These are phyloP conservation scores for Schizophyllum commune DNA, from an alignment of 1,284 basidiomycete genomes.

Conservation along the genomic window DNA sequence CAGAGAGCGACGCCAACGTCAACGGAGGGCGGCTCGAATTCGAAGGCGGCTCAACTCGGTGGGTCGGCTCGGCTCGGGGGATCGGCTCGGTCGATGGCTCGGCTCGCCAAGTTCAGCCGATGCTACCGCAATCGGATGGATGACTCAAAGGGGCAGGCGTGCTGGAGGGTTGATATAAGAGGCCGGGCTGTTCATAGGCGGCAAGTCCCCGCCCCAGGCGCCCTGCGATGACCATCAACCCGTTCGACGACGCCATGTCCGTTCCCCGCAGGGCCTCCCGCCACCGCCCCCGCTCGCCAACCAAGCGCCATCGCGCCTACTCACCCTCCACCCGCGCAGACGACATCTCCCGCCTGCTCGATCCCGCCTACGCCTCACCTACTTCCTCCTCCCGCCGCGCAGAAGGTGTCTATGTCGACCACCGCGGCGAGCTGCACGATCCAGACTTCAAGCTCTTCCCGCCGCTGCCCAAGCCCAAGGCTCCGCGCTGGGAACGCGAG, in stretches of 20 bases:
- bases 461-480: constrained; percentile 20
- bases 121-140: neutral
- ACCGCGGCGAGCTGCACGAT: constrained; percentile 55
- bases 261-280: neutral
- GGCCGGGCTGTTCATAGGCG: neutral
- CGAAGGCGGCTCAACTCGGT: neutral
- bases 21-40: neutral
- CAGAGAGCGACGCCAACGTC: too few relatives aligned
- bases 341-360: constrained; percentile 55
- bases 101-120: neutral
- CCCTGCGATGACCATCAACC: neutral
- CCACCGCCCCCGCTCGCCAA: neutral
- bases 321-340: neutral
- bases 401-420: constrained; percentile 43
- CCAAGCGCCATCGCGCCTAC: neutral
- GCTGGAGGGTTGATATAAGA: neutral
- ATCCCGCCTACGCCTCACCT: constrained; percentile 46
- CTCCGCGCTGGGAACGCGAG: constrained; percentile 12
- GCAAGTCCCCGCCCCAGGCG: neutral
- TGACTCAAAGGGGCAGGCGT: neutral
- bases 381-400: constrained; percentile 4
- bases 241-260: neutral
- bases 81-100: neutral
- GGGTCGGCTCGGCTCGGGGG: neutral
- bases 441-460: constrained; percentile 63